Base-by-base conservation (phyloP, 352 stramenopile species). In the Lagenidium giganteum region DNA sequence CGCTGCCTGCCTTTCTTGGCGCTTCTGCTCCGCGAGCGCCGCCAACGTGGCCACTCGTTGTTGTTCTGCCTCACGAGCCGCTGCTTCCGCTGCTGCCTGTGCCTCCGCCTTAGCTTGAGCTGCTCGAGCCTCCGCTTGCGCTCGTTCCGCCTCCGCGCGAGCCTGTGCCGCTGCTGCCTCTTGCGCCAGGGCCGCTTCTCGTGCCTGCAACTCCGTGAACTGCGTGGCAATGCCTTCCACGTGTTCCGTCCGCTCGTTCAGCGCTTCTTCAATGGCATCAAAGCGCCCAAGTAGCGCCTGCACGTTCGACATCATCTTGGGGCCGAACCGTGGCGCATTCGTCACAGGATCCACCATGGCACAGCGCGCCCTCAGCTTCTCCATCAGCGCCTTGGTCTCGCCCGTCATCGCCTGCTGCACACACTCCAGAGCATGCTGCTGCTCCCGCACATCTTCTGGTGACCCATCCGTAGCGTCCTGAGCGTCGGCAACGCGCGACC, bases 221-320 rank as follows among this genome's bases (percentile, higher is more conserved):
- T 51, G 59, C 14, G 16, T 20, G 6, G 49, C 42, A n/a, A 49
- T 18, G 21, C 17, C 28, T 51, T 64, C 50, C 32, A 76, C 34
- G 26, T 74, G 47, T 3, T 49, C 46, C 16, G 21, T 63, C 20
- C 31, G 30, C 3, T 65, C 52, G 1, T 61, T 40, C 28, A 76
- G n/a, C 24, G 61, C 42, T 2, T 52, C 31, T 28, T 64, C 53
- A n/a, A 85, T 31, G 3, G 36, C 40, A 21, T 89, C 69, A 26
- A 81, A 85, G 16, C 57, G 56, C 36, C 36, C 31, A 41, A 89
- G 53, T 53, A 93, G 42, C 25, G 64, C 61, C 26, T 68, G 47
- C 7, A 90, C 81, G 46, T 73, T 83, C 7, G 58, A 54, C 50
- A 85, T 51, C 64, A 87, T 93, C 47, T 86, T 86, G 16, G 81